Conservation (phyloP, 192 early-diverging fungal species). For the Podochytrium sp. region DNA sequence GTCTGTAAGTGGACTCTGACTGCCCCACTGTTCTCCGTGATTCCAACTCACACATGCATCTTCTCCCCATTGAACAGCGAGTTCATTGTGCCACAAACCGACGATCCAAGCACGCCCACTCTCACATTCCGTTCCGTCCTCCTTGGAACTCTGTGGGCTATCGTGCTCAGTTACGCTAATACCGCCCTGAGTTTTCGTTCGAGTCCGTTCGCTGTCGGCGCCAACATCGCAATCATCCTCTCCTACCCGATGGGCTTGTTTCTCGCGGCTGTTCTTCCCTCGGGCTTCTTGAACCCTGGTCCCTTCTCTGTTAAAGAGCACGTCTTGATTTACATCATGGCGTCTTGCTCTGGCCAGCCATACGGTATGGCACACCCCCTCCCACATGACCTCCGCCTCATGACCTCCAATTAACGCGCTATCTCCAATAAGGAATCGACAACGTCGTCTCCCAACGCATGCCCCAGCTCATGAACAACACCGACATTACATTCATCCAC, state of each 20-base stretch:
- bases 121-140: neutral
- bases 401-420: too few species aligned
- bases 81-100: constrained; percentile 16
- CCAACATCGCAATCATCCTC: constrained; percentile 73
- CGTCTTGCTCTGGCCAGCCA: neutral
- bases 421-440: too few species aligned
- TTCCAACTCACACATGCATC: too few species aligned
- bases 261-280: constrained; percentile 43
- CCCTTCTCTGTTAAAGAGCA: constrained; percentile 77
- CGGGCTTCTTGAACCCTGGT: constrained; percentile 34
- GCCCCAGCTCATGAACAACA: constrained; percentile 12
- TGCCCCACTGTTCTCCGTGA: too few species aligned
- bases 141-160: neutral
- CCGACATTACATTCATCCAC: constrained; percentile 24
- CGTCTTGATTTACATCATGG: neutral
- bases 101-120: constrained; percentile 17
- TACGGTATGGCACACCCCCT: constrained; percentile 37
- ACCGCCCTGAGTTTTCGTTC: constrained; percentile 80
- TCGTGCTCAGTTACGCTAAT: constrained; percentile 14
- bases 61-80: too few species aligned
- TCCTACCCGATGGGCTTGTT: constrained; percentile 74
- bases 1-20: constrained; percentile 27
- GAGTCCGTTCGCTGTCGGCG: constrained; percentile 71
- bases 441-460: constrained; percentile 38
- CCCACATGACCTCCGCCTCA: neutral